Conservation (phyloP, 2,329 filamentous ascomycete species). For the Ophiobolus disseminans region DNA sequence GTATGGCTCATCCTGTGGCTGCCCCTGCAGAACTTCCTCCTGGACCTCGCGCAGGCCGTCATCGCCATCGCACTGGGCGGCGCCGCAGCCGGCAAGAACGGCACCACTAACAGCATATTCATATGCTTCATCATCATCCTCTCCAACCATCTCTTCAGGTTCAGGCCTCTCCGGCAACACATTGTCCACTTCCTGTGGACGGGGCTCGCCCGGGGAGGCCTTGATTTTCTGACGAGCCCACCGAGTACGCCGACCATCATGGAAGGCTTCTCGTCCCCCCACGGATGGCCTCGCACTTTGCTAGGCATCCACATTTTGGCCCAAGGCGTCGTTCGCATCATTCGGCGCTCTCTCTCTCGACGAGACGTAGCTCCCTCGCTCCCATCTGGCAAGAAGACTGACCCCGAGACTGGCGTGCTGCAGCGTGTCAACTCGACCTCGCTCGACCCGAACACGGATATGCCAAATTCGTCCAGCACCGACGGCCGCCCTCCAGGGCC, state of each 20-base stretch:
- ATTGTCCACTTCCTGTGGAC: constrained; percentile 50
- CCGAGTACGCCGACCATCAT: constrained; percentile 42
- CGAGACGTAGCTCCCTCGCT: constrained; percentile 43
- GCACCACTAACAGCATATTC: constrained; percentile 74
- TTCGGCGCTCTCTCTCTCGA: constrained; percentile 58
- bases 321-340: constrained; percentile 74
- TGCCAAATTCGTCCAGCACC: constrained; percentile 51
- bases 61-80: constrained; percentile 91
- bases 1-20: constrained; percentile 89
- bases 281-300: constrained; percentile 72
- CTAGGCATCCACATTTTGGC: constrained; percentile 78
- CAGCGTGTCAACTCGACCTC: constrained; percentile 43
- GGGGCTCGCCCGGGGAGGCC: constrained; percentile 50
- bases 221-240: constrained; percentile 49
- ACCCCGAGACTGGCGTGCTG: constrained; percentile 66
- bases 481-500: constrained; percentile 60
- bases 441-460: constrained; percentile 59
- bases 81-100: constrained; percentile 72
- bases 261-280: constrained; percentile 54
- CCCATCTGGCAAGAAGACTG: constrained; percentile 53
- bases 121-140: constrained; percentile 74
- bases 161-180: constrained; percentile 58
- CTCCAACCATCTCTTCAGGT: constrained; percentile 58
- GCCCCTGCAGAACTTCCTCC: constrained; percentile 83
- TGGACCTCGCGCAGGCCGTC: constrained; percentile 91